Conservation (phyloP, 2,329 filamentous ascomycete genomes). For the Phyllosticta citriasiana region DNA sequence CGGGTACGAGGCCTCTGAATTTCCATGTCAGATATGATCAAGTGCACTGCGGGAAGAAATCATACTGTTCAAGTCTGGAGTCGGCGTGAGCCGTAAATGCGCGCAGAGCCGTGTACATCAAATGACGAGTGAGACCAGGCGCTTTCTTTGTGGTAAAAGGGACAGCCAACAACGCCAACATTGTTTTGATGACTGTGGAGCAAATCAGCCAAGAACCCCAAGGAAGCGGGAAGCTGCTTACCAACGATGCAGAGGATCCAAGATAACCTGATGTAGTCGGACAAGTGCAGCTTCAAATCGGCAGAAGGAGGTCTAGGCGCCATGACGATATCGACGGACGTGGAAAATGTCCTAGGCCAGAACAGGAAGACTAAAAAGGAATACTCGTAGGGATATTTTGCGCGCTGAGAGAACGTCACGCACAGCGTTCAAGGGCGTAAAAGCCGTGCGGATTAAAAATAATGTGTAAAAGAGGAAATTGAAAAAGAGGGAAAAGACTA, state of each 20-base stretch:
- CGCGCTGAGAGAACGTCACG: neutral
- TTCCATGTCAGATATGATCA: neutral
- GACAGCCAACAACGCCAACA: neutral
- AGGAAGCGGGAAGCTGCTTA: neutral
- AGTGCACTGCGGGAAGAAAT: neutral
- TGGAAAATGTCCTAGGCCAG: neutral
- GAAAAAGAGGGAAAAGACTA: neutral
- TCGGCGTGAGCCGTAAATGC: neutral
- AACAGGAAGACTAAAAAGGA: neutral
- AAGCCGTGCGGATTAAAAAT: neutral
- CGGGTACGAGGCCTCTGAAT: neutral
- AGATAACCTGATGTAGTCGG: neutral
- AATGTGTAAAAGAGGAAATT: neutral
- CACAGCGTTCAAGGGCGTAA: neutral
- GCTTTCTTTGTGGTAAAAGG: neutral
- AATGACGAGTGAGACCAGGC: neutral
- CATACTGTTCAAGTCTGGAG: neutral
- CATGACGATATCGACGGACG: neutral
- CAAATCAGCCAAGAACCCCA: neutral
- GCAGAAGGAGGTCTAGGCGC: neutral
- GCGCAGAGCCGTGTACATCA: neutral
- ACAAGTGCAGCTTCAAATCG: conserved; percentile 4
- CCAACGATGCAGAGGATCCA: neutral
- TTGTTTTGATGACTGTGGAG: neutral
- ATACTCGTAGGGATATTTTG: neutral